Evolutionary conservation across 2,329 filamentous ascomycete species (phyloP).

Genomic region (Trichophyton schoenleinii): DNA sequence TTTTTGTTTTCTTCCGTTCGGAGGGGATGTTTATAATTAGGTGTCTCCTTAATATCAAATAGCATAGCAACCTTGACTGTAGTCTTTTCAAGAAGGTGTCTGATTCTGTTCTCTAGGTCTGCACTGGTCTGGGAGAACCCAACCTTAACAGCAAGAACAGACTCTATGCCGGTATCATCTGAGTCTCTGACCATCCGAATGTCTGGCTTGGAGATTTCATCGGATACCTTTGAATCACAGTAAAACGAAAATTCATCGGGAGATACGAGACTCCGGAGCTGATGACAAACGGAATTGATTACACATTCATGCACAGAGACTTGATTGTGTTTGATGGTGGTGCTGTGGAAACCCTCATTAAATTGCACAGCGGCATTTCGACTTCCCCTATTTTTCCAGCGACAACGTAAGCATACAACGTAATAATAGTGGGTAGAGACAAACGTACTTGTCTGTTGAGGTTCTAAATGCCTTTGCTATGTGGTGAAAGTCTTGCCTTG

Average conservation of each 20-base stretch:
- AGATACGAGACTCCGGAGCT: not conserved
- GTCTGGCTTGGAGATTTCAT: not conserved
- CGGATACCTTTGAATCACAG: not conserved
- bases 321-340: too few relatives aligned
- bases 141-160: not conserved
- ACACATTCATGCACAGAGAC: not conserved
- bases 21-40: not conserved
- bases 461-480: too few relatives aligned
- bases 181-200: not conserved
- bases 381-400: too few relatives aligned
- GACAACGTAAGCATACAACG: too few relatives aligned
- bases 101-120: not conserved
- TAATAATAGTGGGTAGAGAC: too few relatives aligned
- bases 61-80: not conserved
- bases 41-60: not conserved
- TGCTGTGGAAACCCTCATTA: too few relatives aligned
- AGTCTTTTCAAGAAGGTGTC: not conserved
- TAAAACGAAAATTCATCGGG: not conserved
- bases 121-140: not conserved
- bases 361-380: too few relatives aligned
- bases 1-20: not conserved
- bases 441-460: too few relatives aligned
- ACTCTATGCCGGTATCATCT: not conserved
- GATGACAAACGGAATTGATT: not conserved
- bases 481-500: not conserved